Conservation (phyloP, 352 stramenopile species). For the Phytophthora agathidicida region DNA sequence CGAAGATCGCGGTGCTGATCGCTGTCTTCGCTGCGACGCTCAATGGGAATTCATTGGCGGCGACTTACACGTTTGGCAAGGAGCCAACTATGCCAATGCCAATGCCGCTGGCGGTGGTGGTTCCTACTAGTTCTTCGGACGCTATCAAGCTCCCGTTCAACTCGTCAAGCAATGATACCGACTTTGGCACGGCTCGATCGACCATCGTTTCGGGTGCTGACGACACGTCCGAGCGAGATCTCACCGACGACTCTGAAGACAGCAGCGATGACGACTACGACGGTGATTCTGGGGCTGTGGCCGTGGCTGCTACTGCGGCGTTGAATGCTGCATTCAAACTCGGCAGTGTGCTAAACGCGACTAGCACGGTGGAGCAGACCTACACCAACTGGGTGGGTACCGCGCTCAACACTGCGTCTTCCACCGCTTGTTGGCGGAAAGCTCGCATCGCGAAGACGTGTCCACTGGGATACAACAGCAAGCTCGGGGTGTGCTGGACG, state of each 20-base stretch:
- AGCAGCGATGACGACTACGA: constrained; percentile 8
- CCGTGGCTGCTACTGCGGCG: too few relatives aligned
- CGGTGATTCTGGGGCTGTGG: neutral
- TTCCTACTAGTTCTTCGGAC: neutral
- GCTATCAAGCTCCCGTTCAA: neutral
- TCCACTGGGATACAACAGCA: constrained; percentile 34
- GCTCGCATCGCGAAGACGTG: constrained; percentile 43
- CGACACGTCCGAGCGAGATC: constrained; percentile 3
- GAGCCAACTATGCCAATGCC: neutral
- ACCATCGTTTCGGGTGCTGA: neutral
- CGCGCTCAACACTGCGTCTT: constrained; percentile 1
- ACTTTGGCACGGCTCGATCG: neutral
- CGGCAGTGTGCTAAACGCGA: constrained; percentile 32
- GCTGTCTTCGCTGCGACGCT: neutral
- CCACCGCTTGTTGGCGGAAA: constrained; percentile 44
- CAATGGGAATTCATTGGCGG: neutral
- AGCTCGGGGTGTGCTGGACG: constrained; percentile 40
- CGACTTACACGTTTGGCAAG: constrained; percentile 5
- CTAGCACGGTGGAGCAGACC: constrained; percentile 34
- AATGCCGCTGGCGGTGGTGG: constrained; percentile 1
- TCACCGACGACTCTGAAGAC: constrained; percentile 6
- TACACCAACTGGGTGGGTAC: constrained; percentile 43
- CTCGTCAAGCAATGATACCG: neutral
- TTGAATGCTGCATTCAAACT: constrained; percentile 25
- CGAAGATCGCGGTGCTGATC: constrained; percentile 7